Conservation (phyloP, 2,329 filamentous ascomycete genomes). For the Pseudogymnoascus sp. region DNA sequence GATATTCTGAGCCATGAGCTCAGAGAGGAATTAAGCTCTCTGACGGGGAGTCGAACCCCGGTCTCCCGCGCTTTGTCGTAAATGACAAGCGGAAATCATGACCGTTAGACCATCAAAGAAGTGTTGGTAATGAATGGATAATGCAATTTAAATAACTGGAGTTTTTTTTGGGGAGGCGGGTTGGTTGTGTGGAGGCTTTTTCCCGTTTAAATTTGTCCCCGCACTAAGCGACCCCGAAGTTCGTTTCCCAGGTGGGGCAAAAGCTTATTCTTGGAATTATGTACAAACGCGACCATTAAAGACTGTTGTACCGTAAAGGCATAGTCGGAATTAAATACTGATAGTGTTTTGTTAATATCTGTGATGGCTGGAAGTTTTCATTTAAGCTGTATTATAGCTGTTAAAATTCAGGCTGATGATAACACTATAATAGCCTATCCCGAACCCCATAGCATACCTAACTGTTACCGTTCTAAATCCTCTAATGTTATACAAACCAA, state of each 20-base stretch:
- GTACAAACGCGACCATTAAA: too few relatives aligned
- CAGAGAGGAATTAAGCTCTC: conserved; percentile 8
- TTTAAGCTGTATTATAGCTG: not conserved
- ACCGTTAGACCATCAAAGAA: conserved; percentile 32
- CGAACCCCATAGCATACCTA: not conserved
- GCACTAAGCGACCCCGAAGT: too few relatives aligned
- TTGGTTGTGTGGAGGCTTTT: too few relatives aligned
- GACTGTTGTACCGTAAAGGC: too few relatives aligned
- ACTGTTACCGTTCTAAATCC: not conserved
- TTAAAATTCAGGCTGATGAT: not conserved
- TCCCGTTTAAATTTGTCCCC: too few relatives aligned
- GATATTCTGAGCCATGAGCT: conserved; percentile 5
- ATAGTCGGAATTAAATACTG: too few relatives aligned
- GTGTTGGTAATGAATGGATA: not conserved
- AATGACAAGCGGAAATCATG: conserved; percentile 33
- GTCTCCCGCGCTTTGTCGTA: conserved; percentile 14
- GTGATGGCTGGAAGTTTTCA: too few relatives aligned
- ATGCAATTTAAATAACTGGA: too few relatives aligned
- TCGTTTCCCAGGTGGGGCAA: too few relatives aligned
- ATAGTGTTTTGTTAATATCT: too few relatives aligned
- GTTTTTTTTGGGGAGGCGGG: too few relatives aligned
- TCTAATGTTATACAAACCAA: not conserved
- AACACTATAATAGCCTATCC: not conserved
- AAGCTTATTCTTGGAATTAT: too few relatives aligned
- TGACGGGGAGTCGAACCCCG: conserved; percentile 12